Evolutionary conservation across 352 stramenopile genomes (phyloP).

Genomic region (Phytophthora uliginosa): DNA sequence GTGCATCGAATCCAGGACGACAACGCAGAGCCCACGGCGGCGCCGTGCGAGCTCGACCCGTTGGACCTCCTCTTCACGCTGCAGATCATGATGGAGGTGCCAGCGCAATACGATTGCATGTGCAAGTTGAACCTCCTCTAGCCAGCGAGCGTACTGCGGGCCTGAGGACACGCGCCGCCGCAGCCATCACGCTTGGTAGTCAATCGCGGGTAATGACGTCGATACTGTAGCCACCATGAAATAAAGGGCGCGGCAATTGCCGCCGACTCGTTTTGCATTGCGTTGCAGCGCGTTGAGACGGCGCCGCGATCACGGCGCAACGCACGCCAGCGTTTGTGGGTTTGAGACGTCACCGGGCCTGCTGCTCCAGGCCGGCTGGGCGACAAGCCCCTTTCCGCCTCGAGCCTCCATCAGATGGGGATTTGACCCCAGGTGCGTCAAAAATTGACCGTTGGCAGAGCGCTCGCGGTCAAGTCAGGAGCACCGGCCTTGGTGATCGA

Average conservation of each 20-base stretch:
- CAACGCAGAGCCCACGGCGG: slow-evolving; percentile 22
- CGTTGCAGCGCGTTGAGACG: slow-evolving; percentile 16
- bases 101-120: slow-evolving; percentile 52
- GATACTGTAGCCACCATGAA: slow-evolving; percentile 12
- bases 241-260: slow-evolving; percentile 19
- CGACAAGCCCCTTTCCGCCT: neutral
- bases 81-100: slow-evolving; percentile 56
- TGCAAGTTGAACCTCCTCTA: slow-evolving; percentile 59
- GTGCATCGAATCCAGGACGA: slow-evolving; percentile 31
- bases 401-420: slow-evolving; percentile 5
- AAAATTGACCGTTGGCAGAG: slow-evolving; percentile 6
- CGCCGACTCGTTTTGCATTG: neutral
- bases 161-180: slow-evolving; percentile 2
- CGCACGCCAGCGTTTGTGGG: slow-evolving; percentile 23
- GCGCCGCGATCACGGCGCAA: slow-evolving; percentile 1
- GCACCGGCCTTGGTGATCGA: slow-evolving; percentile 8
- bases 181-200: slow-evolving; percentile 1
- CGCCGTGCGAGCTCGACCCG: slow-evolving; percentile 26
- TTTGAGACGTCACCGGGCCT: slow-evolving; percentile 6
- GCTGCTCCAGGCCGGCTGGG: neutral
- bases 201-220: neutral
- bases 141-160: neutral
- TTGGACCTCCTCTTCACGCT: slow-evolving; percentile 51
- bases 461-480: neutral
- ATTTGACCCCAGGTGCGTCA: slow-evolving; percentile 14